These are phyloP conservation scores for Aegilops umbellulata DNA, from an alignment of 176 grass and related monocot genomes.

Conservation along the genomic window DNA sequence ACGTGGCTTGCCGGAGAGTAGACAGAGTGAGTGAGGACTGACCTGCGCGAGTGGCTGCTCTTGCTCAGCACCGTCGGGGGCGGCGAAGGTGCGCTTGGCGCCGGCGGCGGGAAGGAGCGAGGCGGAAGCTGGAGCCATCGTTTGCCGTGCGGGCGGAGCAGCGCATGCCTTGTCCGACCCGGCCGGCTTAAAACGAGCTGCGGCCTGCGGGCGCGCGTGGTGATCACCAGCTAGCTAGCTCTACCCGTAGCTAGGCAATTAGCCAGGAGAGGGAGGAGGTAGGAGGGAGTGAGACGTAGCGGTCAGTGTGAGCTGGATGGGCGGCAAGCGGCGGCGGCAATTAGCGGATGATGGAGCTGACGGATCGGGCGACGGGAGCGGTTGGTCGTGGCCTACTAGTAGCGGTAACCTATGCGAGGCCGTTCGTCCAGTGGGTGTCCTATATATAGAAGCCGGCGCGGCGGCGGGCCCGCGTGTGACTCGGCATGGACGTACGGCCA, in stretches of 20 bases:
- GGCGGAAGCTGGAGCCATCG: conserved; percentile 38
- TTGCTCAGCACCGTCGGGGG: not conserved
- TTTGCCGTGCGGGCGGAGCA: not conserved
- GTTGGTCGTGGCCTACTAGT: conserved; percentile 15
- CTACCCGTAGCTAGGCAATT: not conserved
- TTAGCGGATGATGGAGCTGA: not conserved
- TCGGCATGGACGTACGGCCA: not conserved
- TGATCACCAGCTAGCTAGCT: not conserved
- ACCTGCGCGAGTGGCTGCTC: conserved; percentile 12
- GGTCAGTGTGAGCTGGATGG: conserved; percentile 20
- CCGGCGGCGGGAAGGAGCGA: conserved; percentile 13
- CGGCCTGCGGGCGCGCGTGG: not conserved
- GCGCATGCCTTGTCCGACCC: conserved; percentile 22
- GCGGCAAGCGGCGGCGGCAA: conserved; percentile 4
- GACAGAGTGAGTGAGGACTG: not conserved
- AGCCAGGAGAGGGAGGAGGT: not conserved
- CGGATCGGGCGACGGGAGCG: not conserved
- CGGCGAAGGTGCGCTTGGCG: conserved; percentile 26
- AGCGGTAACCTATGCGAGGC: not conserved
- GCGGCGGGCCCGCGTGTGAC: not conserved
- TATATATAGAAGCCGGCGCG: not conserved
- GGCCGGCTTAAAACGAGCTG: conserved; percentile 11
- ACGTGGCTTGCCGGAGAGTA: no score
- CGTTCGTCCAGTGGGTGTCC: not conserved
- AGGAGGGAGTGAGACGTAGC: not conserved